Evolutionary conservation across 345 rosid genomes (phyloP).

Genomic region (Salix caprea): DNA sequence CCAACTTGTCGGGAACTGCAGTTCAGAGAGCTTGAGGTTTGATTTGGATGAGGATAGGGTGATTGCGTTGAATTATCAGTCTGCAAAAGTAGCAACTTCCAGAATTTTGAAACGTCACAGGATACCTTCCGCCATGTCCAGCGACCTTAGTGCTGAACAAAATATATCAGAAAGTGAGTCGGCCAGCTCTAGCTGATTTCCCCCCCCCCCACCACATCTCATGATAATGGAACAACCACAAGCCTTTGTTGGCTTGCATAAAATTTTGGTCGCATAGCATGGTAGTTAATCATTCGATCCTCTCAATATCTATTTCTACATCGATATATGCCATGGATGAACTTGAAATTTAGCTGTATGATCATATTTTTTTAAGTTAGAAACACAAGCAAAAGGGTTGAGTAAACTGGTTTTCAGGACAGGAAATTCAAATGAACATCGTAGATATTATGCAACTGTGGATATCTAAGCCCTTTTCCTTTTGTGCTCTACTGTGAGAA

Average conservation of each 20-base stretch:
- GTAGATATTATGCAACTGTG: neutral
- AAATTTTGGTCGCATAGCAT: too few species aligned
- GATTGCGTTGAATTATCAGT: slow-evolving; percentile 48
- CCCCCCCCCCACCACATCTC: too few species aligned
- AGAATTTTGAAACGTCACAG: slow-evolving; percentile 67
- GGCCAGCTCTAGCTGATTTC: neutral
- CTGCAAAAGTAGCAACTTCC: slow-evolving; percentile 61
- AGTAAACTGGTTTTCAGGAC: neutral
- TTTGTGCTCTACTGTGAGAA: neutral
- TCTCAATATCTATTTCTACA: too few species aligned
- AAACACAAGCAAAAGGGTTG: neutral
- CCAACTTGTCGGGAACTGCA: slow-evolving; percentile 57
- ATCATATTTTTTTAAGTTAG: too few species aligned
- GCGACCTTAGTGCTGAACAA: slow-evolving; percentile 42
- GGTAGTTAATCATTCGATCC: too few species aligned
- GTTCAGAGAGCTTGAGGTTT: slow-evolving; percentile 49
- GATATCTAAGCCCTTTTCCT: neutral
- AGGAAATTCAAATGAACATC: neutral
- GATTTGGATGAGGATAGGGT: slow-evolving; percentile 86
- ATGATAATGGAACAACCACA: neutral
- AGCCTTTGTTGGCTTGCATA: too few species aligned
- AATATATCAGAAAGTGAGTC: slow-evolving; percentile 7
- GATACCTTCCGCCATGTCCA: slow-evolving; percentile 60
- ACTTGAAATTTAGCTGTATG: too few species aligned
- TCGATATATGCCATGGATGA: too few species aligned